Evolutionary conservation across 768 basidiomycete genomes (phyloP).

Genomic region (Cystobasidium ongulense): DNA sequence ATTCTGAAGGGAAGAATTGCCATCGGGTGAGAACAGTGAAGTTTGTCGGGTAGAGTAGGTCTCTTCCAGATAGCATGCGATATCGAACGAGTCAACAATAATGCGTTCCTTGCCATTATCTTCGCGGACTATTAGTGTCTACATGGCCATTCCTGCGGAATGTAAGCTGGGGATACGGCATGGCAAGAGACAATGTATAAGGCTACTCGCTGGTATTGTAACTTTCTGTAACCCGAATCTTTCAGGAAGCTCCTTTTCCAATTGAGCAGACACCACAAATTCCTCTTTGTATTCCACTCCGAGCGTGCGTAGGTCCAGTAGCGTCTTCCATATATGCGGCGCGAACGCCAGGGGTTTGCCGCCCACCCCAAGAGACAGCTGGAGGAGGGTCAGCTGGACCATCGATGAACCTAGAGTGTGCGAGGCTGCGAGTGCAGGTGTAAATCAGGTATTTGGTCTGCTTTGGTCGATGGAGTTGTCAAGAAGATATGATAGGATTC

Average conservation of each 20-base stretch:
- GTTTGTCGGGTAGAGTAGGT: background rate
- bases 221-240: background rate
- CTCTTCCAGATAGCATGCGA: background rate
- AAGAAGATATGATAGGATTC: background rate
- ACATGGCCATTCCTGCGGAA: too few relatives aligned
- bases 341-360: background rate
- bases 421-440: background rate
- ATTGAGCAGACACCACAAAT: background rate
- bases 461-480: background rate
- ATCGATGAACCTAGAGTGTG: too few relatives aligned
- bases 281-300: background rate
- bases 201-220: background rate
- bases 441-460: background rate
- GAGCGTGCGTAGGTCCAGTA: background rate
- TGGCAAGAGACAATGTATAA: background rate
- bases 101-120: background rate
- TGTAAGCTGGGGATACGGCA: too few relatives aligned
- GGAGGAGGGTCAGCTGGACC: slow-evolving; percentile 3
- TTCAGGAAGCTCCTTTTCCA: slow-evolving; percentile 3
- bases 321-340: background rate
- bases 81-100: background rate
- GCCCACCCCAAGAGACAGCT: background rate
- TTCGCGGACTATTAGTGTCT: background rate
- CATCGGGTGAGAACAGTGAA: background rate
- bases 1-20: background rate